Evolutionary conservation across 2,329 filamentous ascomycete genomes (phyloP).

Genomic region (Rhynchosporium agropyri): DNA sequence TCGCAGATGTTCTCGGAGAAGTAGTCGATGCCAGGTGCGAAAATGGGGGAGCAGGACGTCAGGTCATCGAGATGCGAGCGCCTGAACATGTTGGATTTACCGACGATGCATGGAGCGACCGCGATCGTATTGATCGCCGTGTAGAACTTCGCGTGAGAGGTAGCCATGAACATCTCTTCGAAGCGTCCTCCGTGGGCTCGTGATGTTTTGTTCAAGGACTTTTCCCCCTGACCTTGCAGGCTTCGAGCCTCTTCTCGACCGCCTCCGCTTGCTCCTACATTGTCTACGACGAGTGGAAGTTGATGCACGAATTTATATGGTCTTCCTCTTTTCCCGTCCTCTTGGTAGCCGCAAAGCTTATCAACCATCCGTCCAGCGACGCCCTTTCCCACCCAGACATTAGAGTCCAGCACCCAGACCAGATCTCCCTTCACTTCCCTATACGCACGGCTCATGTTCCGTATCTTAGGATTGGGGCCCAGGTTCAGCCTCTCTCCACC

Average conservation of each 20-base stretch:
- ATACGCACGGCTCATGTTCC: constrained; percentile 94
- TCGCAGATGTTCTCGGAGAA: constrained; percentile 98
- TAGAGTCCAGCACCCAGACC: constrained; percentile 95
- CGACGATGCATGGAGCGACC: constrained; percentile 89
- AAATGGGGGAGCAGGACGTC: constrained; percentile 49
- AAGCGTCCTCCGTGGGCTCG: constrained; percentile 73
- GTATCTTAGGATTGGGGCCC: constrained; percentile 97
- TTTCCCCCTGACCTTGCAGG: constrained; percentile 31
- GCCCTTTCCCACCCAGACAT: constrained; percentile 84
- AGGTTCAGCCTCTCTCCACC: constrained; percentile 59
- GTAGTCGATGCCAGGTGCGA: constrained; percentile 76
- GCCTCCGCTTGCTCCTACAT: constrained; percentile 47
- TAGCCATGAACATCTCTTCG: constrained; percentile 94
- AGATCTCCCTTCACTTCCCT: constrained; percentile 85
- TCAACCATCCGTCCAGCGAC: constrained; percentile 89
- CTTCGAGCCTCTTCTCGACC: constrained; percentile 33
- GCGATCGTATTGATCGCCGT: constrained; percentile 92
- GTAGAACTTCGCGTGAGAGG: constrained; percentile 96
- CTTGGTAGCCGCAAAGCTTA: constrained; percentile 71
- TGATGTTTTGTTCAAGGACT: constrained; percentile 37
- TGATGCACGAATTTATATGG: constrained; percentile 95
- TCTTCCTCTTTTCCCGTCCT: constrained; percentile 51
- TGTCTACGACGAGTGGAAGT: constrained; percentile 85
- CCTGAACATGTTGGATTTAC: constrained; percentile 98
- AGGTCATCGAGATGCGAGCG: constrained; percentile 83